Evolutionary conservation across 2,329 filamentous ascomycete genomes (phyloP).

Genomic region (Verticillium dahliae): DNA sequence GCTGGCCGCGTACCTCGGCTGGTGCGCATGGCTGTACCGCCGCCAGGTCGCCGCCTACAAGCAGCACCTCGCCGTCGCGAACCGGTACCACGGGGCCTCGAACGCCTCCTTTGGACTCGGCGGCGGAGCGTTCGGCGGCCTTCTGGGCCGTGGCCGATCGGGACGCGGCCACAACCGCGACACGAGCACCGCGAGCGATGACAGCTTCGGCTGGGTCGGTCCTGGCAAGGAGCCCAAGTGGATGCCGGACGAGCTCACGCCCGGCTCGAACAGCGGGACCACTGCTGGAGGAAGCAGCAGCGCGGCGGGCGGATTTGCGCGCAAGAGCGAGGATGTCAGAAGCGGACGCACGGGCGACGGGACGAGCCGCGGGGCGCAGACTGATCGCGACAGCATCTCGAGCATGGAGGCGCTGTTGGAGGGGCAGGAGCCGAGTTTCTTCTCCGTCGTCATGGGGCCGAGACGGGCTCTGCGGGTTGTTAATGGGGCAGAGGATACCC

Average conservation of each 20-base stretch:
- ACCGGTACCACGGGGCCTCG: conserved; percentile 44
- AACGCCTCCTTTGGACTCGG: conserved; percentile 27
- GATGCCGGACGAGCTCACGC: conserved; percentile 16
- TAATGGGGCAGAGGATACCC: conserved; percentile 39
- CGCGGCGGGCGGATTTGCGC: conserved; percentile 5
- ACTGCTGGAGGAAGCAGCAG: conserved; percentile 15
- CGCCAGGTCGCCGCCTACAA: conserved; percentile 66
- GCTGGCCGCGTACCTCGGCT: conserved; percentile 58
- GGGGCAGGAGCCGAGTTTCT: conserved; percentile 63
- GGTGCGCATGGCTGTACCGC: conserved; percentile 68
- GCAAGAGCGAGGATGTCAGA: conserved; percentile 13
- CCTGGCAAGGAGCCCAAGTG: conserved; percentile 23
- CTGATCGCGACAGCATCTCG: conserved; percentile 17
- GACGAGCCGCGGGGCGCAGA: conserved; percentile 15
- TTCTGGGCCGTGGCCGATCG: conserved; percentile 15
- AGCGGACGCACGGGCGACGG: conserved; percentile 11
- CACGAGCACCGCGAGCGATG: conserved; percentile 13
- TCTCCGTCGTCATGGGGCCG: conserved; percentile 62
- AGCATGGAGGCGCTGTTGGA: conserved; percentile 51
- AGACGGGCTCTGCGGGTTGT: conserved; percentile 63
- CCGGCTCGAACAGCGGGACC: conserved; percentile 11
- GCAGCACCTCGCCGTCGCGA: conserved; percentile 59
- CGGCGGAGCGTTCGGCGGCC: conserved; percentile 11
- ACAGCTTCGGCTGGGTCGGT: conserved; percentile 24
- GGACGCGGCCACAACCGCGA: conserved; percentile 12